Base-by-base conservation (phyloP, 768 basidiomycete species). In the Collybia mongolica region DNA sequence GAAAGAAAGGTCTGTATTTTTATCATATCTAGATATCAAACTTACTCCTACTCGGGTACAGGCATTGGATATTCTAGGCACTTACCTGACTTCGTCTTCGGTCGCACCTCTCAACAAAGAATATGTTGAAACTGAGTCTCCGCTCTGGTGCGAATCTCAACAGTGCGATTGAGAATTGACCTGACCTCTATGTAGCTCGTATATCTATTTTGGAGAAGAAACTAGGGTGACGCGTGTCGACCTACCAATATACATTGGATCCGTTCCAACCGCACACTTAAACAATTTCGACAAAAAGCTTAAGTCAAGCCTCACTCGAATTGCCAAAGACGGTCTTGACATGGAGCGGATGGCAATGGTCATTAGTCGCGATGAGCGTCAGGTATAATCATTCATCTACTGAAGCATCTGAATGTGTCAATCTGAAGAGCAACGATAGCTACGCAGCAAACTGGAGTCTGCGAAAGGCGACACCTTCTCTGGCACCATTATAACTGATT, bases 291-390 rank as follows among this genome's bases (percentile, higher is more conserved):
- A 84, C 51, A 72, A 70, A 23, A 84, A 80, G 62, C 74, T 98
- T 38, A 82, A 77, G 56, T 72, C 70, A 1, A 89, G 88, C 58
- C 73, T 99, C 35, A 64, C 75, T 55, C 80, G 81, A 37, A 87
- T 98, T 46, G 80, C 77, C 6, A 60, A 76, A 15, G 82, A 87
- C 46, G 93, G 90, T 3, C 74, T 98, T 43, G 92, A 98, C 66
- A 93, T 98, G 88, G 76, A 84, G 24, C 75, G 96, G 8, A 97
- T 99, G 87, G 66, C 69, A 14, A 86, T 90, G 82, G 76, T 97
- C 15, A 82, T 99, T 40, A 81, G 85, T 55, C 76, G 93, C 44
- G 93, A 97, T 58, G 88, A 92, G 68, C 84, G 94, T 48, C 93
- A 94, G 76, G 86, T 89, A 51, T 41, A 28, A 35, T 32, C 44